Evolutionary conservation across 2,329 filamentous ascomycete genomes (phyloP).

Genomic region (Trichoderma atrobrunneum): DNA sequence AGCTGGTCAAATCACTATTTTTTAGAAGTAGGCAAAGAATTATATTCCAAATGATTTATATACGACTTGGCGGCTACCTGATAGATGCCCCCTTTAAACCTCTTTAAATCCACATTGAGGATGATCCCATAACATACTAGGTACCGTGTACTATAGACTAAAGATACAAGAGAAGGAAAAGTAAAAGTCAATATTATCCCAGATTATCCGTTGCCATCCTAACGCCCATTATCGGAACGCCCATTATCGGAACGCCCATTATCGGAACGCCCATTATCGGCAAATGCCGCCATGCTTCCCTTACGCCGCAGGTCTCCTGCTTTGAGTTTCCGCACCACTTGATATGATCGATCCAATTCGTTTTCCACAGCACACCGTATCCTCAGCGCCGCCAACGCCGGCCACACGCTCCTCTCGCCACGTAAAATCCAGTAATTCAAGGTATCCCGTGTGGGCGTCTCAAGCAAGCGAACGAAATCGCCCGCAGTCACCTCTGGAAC

Average conservation of each 20-base stretch:
- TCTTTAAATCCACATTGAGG: neutral
- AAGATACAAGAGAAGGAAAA: neutral
- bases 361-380: constrained; percentile 83
- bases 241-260: constrained; percentile 23
- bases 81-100: neutral
- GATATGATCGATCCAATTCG: constrained; percentile 82
- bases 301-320: constrained; percentile 50
- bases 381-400: constrained; percentile 76
- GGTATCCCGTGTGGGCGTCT: constrained; percentile 72
- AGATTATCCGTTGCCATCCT: neutral
- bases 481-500: constrained; percentile 71
- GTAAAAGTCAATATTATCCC: neutral
- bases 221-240: constrained; percentile 22
- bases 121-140: neutral
- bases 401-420: constrained; percentile 89
- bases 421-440: constrained; percentile 81
- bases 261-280: constrained; percentile 25
- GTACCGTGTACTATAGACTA: neutral
- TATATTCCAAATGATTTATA: neutral
- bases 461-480: constrained; percentile 77
- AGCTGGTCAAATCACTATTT: neutral
- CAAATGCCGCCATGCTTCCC: constrained; percentile 37
- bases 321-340: constrained; percentile 66
- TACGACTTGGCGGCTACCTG: neutral
- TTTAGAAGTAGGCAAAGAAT: neutral